These are phyloP conservation scores for Beta macrorhiza DNA, from an alignment of 179 eudicot genomes.

Conservation along the genomic window DNA sequence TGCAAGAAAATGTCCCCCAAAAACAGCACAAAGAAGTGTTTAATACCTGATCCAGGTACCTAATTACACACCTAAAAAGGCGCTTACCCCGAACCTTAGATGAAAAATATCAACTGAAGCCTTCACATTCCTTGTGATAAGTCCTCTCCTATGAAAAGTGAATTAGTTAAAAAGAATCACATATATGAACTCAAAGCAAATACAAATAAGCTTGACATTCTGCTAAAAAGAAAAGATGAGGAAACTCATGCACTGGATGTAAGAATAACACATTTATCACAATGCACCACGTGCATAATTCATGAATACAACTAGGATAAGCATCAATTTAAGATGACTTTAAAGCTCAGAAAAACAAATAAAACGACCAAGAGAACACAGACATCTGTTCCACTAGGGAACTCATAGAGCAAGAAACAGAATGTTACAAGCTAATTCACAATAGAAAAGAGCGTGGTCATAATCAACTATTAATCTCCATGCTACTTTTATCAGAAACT, in stretches of 20 bases:
- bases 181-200: conserved; percentile 3
- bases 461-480: not conserved
- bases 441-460: not conserved
- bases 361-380: not conserved
- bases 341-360: not conserved
- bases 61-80: conserved; percentile 13
- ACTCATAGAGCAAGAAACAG: not conserved
- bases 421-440: no score
- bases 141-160: conserved; percentile 69
- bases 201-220: not conserved
- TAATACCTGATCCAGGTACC: conserved; percentile 6
- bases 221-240: not conserved
- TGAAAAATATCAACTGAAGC: conserved; percentile 86
- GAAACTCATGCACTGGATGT: not conserved
- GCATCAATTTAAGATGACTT: not conserved
- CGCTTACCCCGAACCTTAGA: conserved; percentile 72
- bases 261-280: not conserved
- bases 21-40: not conserved
- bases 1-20: not conserved
- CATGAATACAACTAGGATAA: not conserved
- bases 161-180: conserved; percentile 7
- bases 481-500: conserved; percentile 4
- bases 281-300: not conserved
- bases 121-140: conserved; percentile 95
- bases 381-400: not conserved